Evolutionary conservation across 148 eudicot genomes (phyloP).

Genomic region (Diospyros kaki): DNA sequence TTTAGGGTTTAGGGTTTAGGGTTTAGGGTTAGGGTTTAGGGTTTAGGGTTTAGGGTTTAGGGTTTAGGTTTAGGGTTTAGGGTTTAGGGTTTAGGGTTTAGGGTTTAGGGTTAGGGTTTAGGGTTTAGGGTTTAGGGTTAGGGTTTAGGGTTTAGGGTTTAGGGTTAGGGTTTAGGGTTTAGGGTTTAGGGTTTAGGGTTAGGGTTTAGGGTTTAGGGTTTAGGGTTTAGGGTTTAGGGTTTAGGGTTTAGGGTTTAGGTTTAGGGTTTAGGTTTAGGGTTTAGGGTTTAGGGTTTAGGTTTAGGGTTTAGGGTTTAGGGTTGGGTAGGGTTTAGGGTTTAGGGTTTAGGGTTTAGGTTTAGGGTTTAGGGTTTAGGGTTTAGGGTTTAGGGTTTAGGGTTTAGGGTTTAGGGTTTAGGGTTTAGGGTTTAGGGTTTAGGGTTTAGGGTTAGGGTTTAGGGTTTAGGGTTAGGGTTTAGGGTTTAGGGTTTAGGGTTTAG

Average conservation of each 20-base stretch:
- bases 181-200: slow-evolving; percentile 11
- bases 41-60: slow-evolving; percentile 7
- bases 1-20: slow-evolving; percentile 11
- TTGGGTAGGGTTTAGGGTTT: too few relatives aligned
- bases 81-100: slow-evolving; percentile 11
- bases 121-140: slow-evolving; percentile 5
- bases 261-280: slow-evolving; percentile 1
- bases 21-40: slow-evolving; percentile 1
- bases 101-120: slow-evolving; percentile 10
- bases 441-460: slow-evolving; percentile 7
- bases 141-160: background rate
- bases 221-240: slow-evolving; percentile 16
- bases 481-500: slow-evolving; percentile 11
- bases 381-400: slow-evolving; percentile 17
- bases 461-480: slow-evolving; percentile 4
- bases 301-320: slow-evolving; percentile 19
- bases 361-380: slow-evolving; percentile 19
- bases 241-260: background rate
- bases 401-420: slow-evolving; percentile 17
- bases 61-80: slow-evolving; percentile 7
- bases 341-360: slow-evolving; percentile 20
- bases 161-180: slow-evolving; percentile 10
- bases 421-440: slow-evolving; percentile 10
- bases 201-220: slow-evolving; percentile 3
- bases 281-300: slow-evolving; percentile 12